Conservation (phyloP, 2,329 filamentous ascomycete species). For the Pseudocercospora eumusae region DNA sequence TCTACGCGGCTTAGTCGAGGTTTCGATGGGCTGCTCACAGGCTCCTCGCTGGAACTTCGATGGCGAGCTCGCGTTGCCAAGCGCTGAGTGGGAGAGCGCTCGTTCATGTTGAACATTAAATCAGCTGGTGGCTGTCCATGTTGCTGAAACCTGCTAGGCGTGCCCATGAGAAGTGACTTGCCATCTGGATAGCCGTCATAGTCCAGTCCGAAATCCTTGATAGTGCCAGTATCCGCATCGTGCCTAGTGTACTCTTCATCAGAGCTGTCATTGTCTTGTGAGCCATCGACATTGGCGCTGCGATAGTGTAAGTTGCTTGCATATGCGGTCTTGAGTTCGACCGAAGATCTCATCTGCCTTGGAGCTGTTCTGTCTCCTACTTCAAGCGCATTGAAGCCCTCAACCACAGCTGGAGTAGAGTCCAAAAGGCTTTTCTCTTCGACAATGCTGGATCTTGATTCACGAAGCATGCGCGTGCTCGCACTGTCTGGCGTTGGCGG, state of each 20-base stretch:
- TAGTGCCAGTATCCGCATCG: slow-evolving; percentile 21
- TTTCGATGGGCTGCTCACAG: slow-evolving; percentile 27
- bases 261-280: slow-evolving; percentile 22
- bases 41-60: slow-evolving; percentile 34
- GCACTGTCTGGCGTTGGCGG: slow-evolving; percentile 41
- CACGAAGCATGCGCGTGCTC: slow-evolving; percentile 39
- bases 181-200: slow-evolving; percentile 40
- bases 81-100: slow-evolving; percentile 22
- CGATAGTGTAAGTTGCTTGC: slow-evolving; percentile 29
- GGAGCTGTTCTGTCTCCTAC: slow-evolving; percentile 31
- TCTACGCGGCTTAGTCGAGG: slow-evolving; percentile 35
- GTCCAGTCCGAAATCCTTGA: slow-evolving; percentile 28
- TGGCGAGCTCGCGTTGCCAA: slow-evolving; percentile 20
- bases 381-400: slow-evolving; percentile 28
- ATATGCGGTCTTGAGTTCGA: slow-evolving; percentile 35
- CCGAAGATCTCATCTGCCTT: slow-evolving; percentile 36
- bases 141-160: slow-evolving; percentile 41
- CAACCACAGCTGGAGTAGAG: slow-evolving; percentile 29
- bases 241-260: slow-evolving; percentile 23
- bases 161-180: slow-evolving; percentile 39
- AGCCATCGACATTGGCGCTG: slow-evolving; percentile 19
- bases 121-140: slow-evolving; percentile 29
- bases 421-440: slow-evolving; percentile 32
- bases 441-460: slow-evolving; percentile 35
- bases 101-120: slow-evolving; percentile 30